Conservation (phyloP, 2,329 filamentous ascomycete genomes). For the Coniochaeta ligniaria region DNA sequence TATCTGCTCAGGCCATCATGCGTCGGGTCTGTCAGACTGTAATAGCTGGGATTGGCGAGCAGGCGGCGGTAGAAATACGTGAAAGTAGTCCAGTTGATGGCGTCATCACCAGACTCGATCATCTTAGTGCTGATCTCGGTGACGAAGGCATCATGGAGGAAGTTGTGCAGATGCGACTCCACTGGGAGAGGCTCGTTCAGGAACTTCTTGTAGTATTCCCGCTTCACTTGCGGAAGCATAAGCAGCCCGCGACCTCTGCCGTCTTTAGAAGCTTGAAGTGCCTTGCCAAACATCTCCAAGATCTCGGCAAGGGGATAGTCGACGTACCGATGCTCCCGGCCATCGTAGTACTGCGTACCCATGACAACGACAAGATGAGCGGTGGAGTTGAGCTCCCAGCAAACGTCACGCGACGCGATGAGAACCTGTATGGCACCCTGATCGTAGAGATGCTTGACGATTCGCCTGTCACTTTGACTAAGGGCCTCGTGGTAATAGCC, state of each 20-base stretch:
- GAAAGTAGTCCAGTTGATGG: constrained; percentile 97
- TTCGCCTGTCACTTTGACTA: constrained; percentile 80
- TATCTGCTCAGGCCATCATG: constrained; percentile 92
- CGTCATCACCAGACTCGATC: constrained; percentile 91
- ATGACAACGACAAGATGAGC: constrained; percentile 93
- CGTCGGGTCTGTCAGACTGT: constrained; percentile 79
- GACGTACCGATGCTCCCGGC: constrained; percentile 91
- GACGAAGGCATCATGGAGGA: constrained; percentile 92
- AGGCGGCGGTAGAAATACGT: constrained; percentile 97
- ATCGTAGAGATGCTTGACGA: constrained; percentile 86
- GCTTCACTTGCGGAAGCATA: constrained; percentile 90
- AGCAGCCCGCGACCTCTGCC: constrained; percentile 84
- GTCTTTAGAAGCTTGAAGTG: constrained; percentile 70
- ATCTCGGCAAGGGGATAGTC: constrained; percentile 94
- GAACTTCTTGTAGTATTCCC: constrained; percentile 99
- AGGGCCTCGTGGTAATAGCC: constrained; percentile 97
- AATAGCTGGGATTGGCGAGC: constrained; percentile 93
- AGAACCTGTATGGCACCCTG: constrained; percentile 86
- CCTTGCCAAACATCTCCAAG: constrained; percentile 96
- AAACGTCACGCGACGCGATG: constrained; percentile 72
- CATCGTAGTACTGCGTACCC: constrained; percentile 97
- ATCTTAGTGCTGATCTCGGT: constrained; percentile 95
- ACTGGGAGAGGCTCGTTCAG: constrained; percentile 91
- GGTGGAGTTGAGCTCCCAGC: constrained; percentile 86
- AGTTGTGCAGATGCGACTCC: constrained; percentile 87